phyloP scores from a whole-genome alignment of 768 basidiomycete genomes.

The Hygrophoropsis aurantiaca region DNA sequence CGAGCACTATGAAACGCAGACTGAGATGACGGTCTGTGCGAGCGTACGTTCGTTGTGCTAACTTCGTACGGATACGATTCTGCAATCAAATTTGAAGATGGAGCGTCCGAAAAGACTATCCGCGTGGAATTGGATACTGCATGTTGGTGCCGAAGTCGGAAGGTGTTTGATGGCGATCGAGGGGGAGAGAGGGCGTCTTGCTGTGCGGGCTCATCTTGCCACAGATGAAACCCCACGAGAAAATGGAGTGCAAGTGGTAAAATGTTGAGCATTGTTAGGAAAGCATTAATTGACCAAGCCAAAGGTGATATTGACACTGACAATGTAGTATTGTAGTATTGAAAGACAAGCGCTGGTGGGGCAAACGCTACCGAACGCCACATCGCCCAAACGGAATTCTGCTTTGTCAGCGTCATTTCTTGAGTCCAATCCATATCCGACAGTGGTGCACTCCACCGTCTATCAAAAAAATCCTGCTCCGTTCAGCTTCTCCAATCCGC shows the following conservation, averaged over 20 bases:
- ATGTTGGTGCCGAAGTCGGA: slow-evolving; percentile 68
- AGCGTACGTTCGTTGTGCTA: slow-evolving; percentile 35
- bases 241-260: slow-evolving; percentile 43
- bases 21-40: slow-evolving; percentile 48
- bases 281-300: no score
- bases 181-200: slow-evolving; percentile 16
- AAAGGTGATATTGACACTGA: no score
- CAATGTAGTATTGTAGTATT: no score
- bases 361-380: no score
- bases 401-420: no score
- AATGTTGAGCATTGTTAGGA: slow-evolving; percentile 18
- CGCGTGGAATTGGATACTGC: slow-evolving; percentile 52
- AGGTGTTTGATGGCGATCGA: slow-evolving; percentile 37
- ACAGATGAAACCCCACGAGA: slow-evolving; percentile 43
- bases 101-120: slow-evolving; percentile 58
- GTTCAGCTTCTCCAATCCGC: no score
- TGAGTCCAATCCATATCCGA: no score
- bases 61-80: slow-evolving; percentile 41
- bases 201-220: slow-evolving; percentile 21
- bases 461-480: no score
- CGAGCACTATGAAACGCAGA: slow-evolving; percentile 33
- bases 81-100: slow-evolving; percentile 21
- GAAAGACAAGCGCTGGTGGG: no score
- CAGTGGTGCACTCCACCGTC: no score
- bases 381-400: no score